These are phyloP conservation scores for Calonectria fujianensis DNA, from an alignment of 2,329 filamentous ascomycete species.

Conservation along the genomic window DNA sequence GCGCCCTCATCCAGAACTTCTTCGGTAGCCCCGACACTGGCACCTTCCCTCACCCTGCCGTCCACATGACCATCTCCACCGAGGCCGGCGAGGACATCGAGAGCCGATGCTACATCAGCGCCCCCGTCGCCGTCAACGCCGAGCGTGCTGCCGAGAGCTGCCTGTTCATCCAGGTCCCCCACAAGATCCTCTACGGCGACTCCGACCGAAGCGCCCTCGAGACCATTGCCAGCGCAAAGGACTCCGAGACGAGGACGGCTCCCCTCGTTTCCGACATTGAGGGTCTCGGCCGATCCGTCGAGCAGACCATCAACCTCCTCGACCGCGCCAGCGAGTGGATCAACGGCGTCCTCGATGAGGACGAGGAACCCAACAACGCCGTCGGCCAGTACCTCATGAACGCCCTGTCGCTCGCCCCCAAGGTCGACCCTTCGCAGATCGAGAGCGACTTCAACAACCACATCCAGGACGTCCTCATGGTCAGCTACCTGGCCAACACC, in stretches of 20 bases:
- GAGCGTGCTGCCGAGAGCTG: conserved; percentile 97
- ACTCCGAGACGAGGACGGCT: conserved; percentile 83
- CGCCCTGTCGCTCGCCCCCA: conserved; percentile 92
- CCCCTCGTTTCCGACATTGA: conserved; percentile 92
- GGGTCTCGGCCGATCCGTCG: conserved; percentile 87
- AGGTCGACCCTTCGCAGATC: conserved; percentile 92
- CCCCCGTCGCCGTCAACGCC: conserved; percentile 94
- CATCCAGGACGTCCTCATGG: conserved; percentile 98
- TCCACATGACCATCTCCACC: conserved; percentile 96
- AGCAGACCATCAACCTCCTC: conserved; percentile 91
- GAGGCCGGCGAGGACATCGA: conserved; percentile 91
- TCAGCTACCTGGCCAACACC: conserved; percentile 98
- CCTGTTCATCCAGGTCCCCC: conserved; percentile 97
- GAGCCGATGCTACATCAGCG: conserved; percentile 94
- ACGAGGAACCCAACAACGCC: conserved; percentile 90
- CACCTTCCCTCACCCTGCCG: conserved; percentile 97
- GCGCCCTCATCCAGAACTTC: conserved; percentile 98
- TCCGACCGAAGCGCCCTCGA: conserved; percentile 81
- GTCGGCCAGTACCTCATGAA: conserved; percentile 97
- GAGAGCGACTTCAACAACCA: conserved; percentile 99
- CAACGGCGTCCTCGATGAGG: conserved; percentile 94
- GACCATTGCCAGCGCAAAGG: conserved; percentile 87
- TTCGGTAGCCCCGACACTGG: conserved; percentile 97
- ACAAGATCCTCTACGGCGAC: conserved; percentile 93
- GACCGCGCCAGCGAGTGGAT: conserved; percentile 95